These are phyloP conservation scores for Microdochium bolleyi DNA, from an alignment of 2,329 filamentous ascomycete genomes.

Conservation along the genomic window DNA sequence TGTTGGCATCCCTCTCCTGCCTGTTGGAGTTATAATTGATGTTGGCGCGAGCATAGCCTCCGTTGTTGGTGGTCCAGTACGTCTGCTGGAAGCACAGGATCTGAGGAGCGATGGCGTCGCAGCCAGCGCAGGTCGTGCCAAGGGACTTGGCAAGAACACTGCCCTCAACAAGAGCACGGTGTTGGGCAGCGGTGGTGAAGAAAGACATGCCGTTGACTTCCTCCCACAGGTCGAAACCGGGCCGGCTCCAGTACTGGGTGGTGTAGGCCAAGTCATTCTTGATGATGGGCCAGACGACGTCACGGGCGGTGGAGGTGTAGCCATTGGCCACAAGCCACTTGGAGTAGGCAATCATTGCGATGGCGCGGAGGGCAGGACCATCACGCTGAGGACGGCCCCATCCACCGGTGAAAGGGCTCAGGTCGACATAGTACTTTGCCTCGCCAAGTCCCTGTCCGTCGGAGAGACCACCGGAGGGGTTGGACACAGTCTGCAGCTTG, in stretches of 20 bases:
- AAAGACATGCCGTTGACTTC: slow-evolving; percentile 71
- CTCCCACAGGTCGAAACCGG: slow-evolving; percentile 75
- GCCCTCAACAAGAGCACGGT: slow-evolving; percentile 64
- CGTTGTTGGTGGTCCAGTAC: slow-evolving; percentile 57
- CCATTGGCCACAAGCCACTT: slow-evolving; percentile 64
- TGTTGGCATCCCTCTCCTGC: slow-evolving; percentile 65
- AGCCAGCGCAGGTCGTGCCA: slow-evolving; percentile 51
- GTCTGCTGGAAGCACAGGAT: slow-evolving; percentile 65
- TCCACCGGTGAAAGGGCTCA: slow-evolving; percentile 52
- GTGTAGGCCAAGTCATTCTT: slow-evolving; percentile 71
- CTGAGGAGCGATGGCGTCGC: slow-evolving; percentile 57
- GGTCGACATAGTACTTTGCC: slow-evolving; percentile 63
- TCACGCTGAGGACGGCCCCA: slow-evolving; percentile 80
- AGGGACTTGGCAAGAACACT: slow-evolving; percentile 56
- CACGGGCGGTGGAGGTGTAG: slow-evolving; percentile 45
- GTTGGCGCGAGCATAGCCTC: slow-evolving; percentile 59
- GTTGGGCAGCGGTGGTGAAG: slow-evolving; percentile 65
- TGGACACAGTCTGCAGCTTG: slow-evolving; percentile 55
- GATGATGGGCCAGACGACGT: slow-evolving; percentile 64
- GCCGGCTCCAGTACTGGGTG: slow-evolving; percentile 60
- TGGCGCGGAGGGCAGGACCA: slow-evolving; percentile 69
- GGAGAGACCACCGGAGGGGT: slow-evolving; percentile 55
- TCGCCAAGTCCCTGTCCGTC: slow-evolving; percentile 56
- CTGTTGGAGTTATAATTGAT: slow-evolving; percentile 55
- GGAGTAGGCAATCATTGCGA: slow-evolving; percentile 63